Conservation (phyloP, 2,329 filamentous ascomycete species). For the Hymenoscyphus fraxineus region DNA sequence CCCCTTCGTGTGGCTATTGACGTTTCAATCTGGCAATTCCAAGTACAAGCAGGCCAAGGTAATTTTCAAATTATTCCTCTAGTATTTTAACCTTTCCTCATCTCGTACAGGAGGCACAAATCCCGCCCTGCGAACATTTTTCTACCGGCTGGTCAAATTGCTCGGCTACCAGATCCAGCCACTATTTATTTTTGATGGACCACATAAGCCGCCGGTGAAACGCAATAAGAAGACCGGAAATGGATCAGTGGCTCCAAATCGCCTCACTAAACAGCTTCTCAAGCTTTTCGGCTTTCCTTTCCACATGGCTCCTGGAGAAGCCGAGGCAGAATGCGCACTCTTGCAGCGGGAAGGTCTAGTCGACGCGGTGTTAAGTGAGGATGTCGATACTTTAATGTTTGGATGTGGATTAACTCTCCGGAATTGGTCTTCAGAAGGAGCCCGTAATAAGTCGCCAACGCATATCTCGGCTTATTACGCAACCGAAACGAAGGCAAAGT, state of each 20-base stretch:
- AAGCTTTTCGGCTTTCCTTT: constrained; percentile 78
- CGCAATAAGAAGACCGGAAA: constrained; percentile 71
- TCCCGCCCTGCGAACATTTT: constrained; percentile 84
- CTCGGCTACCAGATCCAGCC: constrained; percentile 76
- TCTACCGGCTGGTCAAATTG: constrained; percentile 81
- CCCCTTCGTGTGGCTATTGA: constrained; percentile 88
- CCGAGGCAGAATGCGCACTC: constrained; percentile 90
- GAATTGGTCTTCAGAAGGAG: constrained; percentile 75
- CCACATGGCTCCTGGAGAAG: constrained; percentile 89
- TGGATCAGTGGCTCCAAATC: constrained; percentile 62
- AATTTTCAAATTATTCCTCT: constrained; percentile 10
- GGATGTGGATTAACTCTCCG: constrained; percentile 75
- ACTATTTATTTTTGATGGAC: constrained; percentile 87
- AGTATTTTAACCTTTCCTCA: neutral
- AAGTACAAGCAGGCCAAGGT: constrained; percentile 79
- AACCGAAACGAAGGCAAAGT: constrained; percentile 46
- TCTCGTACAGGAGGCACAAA: constrained; percentile 60
- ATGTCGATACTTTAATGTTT: constrained; percentile 98
- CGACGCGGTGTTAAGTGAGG: constrained; percentile 91
- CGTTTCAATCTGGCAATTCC: constrained; percentile 96
- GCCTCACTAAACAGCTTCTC: constrained; percentile 78
- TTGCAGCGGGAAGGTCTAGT: constrained; percentile 79
- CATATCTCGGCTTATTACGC: constrained; percentile 82
- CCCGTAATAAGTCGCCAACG: constrained; percentile 66
- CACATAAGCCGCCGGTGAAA: constrained; percentile 81